phyloP scores from a whole-genome alignment of 768 basidiomycete species.

The Strobilomyces dryophilus region DNA sequence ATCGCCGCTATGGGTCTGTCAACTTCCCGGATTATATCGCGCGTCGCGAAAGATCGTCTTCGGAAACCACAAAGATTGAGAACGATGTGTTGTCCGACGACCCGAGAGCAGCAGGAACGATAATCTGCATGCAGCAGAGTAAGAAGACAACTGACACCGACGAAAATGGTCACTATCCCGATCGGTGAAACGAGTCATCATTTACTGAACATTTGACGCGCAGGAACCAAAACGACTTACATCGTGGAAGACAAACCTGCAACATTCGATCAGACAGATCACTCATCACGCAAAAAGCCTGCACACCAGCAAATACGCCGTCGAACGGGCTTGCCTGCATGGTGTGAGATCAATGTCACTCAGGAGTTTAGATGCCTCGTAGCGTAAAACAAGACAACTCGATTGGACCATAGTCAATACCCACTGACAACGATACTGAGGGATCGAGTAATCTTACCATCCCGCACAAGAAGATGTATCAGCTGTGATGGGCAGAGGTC shows the following conservation, averaged over 20 bases:
- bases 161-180: no score
- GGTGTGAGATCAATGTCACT: not conserved
- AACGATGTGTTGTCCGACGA: constrained; percentile 18
- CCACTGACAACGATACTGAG: not conserved
- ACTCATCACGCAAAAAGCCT: no score
- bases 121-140: constrained; percentile 1
- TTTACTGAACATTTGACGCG: no score
- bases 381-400: constrained; percentile 9
- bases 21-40: constrained; percentile 15
- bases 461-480: constrained; percentile 5
- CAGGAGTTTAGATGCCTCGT: not conserved
- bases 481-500: not conserved
- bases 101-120: constrained; percentile 12
- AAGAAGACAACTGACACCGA: no score
- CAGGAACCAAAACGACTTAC: not conserved
- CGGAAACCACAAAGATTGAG: constrained; percentile 14
- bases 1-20: constrained; percentile 15
- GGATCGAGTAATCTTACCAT: not conserved
- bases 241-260: constrained; percentile 4
- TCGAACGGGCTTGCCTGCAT: constrained; percentile 5
- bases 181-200: no score
- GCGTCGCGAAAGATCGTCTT: not conserved
- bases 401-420: not conserved
- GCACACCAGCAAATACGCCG: constrained; percentile 9
- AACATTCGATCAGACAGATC: no score